Conservation (phyloP, 2,329 filamentous ascomycete genomes). For the Sordariomycetes sp. region DNA sequence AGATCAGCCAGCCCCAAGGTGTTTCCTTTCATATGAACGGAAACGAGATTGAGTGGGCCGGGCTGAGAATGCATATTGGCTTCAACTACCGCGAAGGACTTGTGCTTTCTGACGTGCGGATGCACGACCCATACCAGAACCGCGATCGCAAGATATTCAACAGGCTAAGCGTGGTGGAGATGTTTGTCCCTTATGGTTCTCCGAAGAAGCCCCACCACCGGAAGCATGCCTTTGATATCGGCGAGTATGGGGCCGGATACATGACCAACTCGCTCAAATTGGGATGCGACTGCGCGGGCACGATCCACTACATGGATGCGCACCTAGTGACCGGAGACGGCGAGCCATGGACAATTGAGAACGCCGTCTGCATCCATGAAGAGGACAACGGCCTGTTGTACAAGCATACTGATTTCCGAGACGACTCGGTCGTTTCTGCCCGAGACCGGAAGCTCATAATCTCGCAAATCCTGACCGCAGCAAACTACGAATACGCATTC, state of each 20-base stretch:
- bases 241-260: constrained; percentile 73
- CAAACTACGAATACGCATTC: constrained; percentile 93
- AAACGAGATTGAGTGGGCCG: constrained; percentile 74
- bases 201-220: constrained; percentile 71
- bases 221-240: constrained; percentile 73
- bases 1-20: constrained; percentile 80
- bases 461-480: constrained; percentile 87
- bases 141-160: constrained; percentile 73
- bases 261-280: constrained; percentile 71
- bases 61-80: constrained; percentile 85
- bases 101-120: constrained; percentile 81
- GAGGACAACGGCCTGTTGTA: constrained; percentile 87
- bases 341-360: constrained; percentile 69
- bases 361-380: constrained; percentile 91
- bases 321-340: constrained; percentile 72
- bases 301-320: constrained; percentile 86
- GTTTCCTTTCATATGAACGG: constrained; percentile 75
- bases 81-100: constrained; percentile 94
- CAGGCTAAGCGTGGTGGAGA: constrained; percentile 79
- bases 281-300: constrained; percentile 79
- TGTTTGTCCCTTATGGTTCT: constrained; percentile 86
- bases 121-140: constrained; percentile 78
- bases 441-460: constrained; percentile 77
- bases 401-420: constrained; percentile 90
- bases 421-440: constrained; percentile 78